Percentiles rank a stretch among this genome's conserved stretches.
These are phyloP conservation scores for Fusarium pilosicola DNA, from an alignment of 2,329 filamentous ascomycete genomes.

Conservation along the genomic window DNA sequence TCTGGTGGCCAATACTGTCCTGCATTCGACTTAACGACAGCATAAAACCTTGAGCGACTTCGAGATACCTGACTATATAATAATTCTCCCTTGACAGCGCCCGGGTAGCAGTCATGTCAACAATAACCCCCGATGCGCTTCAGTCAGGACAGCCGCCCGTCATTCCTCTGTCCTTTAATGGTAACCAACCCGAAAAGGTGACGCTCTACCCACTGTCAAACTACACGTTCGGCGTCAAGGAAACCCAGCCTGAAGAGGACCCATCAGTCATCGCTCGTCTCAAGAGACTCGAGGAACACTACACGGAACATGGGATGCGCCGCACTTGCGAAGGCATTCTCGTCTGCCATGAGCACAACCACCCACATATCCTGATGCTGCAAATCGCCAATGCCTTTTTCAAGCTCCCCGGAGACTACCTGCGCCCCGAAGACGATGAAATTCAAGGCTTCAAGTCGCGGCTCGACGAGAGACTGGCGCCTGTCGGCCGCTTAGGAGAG, in stretches of 20 bases:
- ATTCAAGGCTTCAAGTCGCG: constrained; percentile 93
- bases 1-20: constrained; percentile 6
- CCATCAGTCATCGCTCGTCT: constrained; percentile 92
- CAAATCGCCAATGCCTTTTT: constrained; percentile 99
- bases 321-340: constrained; percentile 96
- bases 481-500: constrained; percentile 86
- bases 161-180: constrained; percentile 84
- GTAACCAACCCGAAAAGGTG: constrained; percentile 88
- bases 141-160: constrained; percentile 83
- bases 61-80: not conserved
- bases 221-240: constrained; percentile 99
- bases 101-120: constrained; percentile 71
- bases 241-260: constrained; percentile 97
- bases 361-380: constrained; percentile 97
- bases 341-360: constrained; percentile 98
- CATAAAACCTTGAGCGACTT: not conserved
- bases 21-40: not conserved
- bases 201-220: constrained; percentile 95
- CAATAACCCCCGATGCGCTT: constrained; percentile 78
- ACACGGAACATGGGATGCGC: constrained; percentile 91
- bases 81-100: not conserved
- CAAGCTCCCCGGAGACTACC: constrained; percentile 96
- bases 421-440: constrained; percentile 89
- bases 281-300: constrained; percentile 96
- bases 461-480: constrained; percentile 91